Conservation (phyloP, 371 early-diverging fungal species). For the Homolaphlyctis polyrhiza region DNA sequence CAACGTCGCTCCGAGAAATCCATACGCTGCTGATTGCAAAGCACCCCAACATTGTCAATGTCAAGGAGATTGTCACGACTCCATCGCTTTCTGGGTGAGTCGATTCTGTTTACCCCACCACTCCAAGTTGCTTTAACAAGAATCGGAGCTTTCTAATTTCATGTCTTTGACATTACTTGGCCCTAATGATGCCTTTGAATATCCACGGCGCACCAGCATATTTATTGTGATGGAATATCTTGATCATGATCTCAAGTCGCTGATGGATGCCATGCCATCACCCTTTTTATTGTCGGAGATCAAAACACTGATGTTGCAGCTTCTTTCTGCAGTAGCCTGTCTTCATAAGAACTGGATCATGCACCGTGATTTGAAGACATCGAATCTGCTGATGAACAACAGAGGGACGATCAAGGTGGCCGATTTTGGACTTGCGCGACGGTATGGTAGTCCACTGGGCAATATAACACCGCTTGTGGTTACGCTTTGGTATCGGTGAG, state of each 20-base stretch:
- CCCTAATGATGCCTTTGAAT: not conserved
- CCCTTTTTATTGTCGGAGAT: slow-evolving; percentile 83
- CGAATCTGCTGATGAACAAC: slow-evolving; percentile 87
- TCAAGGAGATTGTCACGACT: slow-evolving; percentile 87
- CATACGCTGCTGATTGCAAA: slow-evolving; percentile 79
- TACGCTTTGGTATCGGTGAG: slow-evolving; percentile 92
- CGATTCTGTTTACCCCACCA: not conserved
- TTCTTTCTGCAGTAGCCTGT: slow-evolving; percentile 77
- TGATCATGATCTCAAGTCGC: slow-evolving; percentile 87
- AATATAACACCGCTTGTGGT: slow-evolving; percentile 97
- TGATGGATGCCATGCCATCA: slow-evolving; percentile 79
- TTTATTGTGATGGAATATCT: slow-evolving; percentile 97
- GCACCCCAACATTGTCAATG: slow-evolving; percentile 93
- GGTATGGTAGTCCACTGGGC: slow-evolving; percentile 83
- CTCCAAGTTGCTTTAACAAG: not conserved
- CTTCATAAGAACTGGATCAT: slow-evolving; percentile 95
- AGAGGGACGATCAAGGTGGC: slow-evolving; percentile 85
- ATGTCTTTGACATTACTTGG: not conserved
- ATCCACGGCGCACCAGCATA: slow-evolving; percentile 56
- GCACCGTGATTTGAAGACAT: slow-evolving; percentile 96
- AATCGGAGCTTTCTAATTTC: not conserved
- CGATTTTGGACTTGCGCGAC: slow-evolving; percentile 92
- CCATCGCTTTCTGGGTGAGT: slow-evolving; percentile 66
- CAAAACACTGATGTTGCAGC: slow-evolving; percentile 86
- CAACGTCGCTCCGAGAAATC: slow-evolving; percentile 89